Conservation (phyloP, 2,329 filamentous ascomycete genomes). For the Chrysoporthe puriensis region DNA sequence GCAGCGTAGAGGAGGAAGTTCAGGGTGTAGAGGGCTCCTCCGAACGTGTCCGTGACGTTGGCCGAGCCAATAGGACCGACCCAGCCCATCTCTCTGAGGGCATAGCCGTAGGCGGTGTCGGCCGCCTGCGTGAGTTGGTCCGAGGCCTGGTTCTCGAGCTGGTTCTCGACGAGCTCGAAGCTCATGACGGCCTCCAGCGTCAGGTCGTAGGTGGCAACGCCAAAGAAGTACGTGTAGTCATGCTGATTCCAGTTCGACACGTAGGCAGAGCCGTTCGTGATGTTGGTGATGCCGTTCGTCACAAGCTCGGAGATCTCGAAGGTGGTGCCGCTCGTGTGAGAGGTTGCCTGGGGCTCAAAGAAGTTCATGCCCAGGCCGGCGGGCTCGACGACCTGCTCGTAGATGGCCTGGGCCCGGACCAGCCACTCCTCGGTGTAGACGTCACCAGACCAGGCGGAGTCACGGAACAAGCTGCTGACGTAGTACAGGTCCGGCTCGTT, state of each 20-base stretch:
- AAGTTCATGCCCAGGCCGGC: conserved; percentile 44
- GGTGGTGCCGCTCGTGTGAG: conserved; percentile 54
- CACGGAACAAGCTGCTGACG: conserved; percentile 48
- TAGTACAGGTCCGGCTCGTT: conserved; percentile 40
- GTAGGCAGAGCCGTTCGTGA: conserved; percentile 38
- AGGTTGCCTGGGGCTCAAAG: conserved; percentile 53
- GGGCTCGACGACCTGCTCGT: conserved; percentile 48
- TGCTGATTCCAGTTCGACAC: conserved; percentile 53
- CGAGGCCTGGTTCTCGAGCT: conserved; percentile 50
- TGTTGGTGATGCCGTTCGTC: conserved; percentile 41
- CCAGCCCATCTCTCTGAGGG: conserved; percentile 55
- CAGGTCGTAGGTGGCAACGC: conserved; percentile 47
- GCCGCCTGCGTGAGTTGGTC: conserved; percentile 46
- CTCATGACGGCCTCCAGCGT: conserved; percentile 50
- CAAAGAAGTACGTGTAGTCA: conserved; percentile 57
- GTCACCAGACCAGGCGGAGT: conserved; percentile 46
- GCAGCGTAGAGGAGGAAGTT: conserved; percentile 56
- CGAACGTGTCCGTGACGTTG: conserved; percentile 52
- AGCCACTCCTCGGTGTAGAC: conserved; percentile 51
- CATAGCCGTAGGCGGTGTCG: conserved; percentile 48
- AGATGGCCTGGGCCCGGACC: conserved; percentile 47
- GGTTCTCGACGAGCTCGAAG: conserved; percentile 48
- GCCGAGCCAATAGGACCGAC: conserved; percentile 52
- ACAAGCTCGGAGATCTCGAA: conserved; percentile 49
- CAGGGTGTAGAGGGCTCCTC: conserved; percentile 53